Conservation (phyloP, 2,329 filamentous ascomycete genomes). For the Nothopassalora personata region DNA sequence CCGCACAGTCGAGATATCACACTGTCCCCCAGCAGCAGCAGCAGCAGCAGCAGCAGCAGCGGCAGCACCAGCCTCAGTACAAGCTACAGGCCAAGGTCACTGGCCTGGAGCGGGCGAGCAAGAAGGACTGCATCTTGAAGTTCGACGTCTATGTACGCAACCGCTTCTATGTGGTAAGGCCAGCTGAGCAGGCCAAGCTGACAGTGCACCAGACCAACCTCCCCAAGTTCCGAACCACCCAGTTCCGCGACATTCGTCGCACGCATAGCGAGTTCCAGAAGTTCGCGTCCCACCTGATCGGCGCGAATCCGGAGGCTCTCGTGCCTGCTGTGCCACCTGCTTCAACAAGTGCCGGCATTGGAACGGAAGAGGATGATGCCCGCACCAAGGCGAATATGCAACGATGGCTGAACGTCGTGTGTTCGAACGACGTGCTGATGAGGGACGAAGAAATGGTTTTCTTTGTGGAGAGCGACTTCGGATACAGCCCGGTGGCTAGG, state of each 20-base stretch:
- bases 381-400: constrained; percentile 87
- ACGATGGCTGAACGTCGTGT: constrained; percentile 91
- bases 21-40: constrained; percentile 29
- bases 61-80: constrained; percentile 34
- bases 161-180: constrained; percentile 3
- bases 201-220: constrained; percentile 74
- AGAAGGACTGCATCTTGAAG: constrained; percentile 89
- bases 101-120: constrained; percentile 82
- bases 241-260: constrained; percentile 94
- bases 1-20: constrained; percentile 29
- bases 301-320: constrained; percentile 91
- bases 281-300: constrained; percentile 91
- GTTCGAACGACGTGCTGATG: constrained; percentile 86
- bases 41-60: constrained; percentile 31
- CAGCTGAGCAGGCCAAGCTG: neutral
- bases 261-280: constrained; percentile 95
- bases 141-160: constrained; percentile 89
- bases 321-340: constrained; percentile 93
- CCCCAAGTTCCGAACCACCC: constrained; percentile 94
- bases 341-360: constrained; percentile 87
- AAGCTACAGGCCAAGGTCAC: constrained; percentile 94
- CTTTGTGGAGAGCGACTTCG: constrained; percentile 98
- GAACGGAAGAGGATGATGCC: constrained; percentile 90
- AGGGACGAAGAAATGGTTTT: constrained; percentile 95
- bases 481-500: constrained; percentile 90